Evolutionary conservation across 2,329 filamentous ascomycete genomes (phyloP).

Genomic region (Cordyceps farinosa): DNA sequence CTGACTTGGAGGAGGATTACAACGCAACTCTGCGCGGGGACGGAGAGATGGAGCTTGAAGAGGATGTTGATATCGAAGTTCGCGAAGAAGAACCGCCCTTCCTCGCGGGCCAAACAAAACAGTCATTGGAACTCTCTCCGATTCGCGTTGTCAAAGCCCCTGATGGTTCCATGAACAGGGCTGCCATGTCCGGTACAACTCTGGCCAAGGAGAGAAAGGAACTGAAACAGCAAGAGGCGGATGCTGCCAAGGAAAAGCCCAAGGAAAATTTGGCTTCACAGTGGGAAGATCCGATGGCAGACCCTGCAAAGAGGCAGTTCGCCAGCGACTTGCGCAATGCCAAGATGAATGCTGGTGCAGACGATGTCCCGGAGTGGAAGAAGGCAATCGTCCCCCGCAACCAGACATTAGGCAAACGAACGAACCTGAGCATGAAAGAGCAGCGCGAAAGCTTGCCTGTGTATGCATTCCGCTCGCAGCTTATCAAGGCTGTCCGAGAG

Average conservation of each 20-base stretch:
- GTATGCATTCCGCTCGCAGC: conserved; percentile 78
- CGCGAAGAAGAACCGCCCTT: conserved; percentile 96
- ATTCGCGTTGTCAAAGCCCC: conserved; percentile 97
- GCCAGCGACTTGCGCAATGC: conserved; percentile 77
- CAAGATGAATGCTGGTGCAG: conserved; percentile 56
- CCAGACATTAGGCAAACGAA: conserved; percentile 78
- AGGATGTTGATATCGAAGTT: conserved; percentile 96
- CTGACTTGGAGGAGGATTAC: conserved; percentile 91
- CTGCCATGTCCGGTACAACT: conserved; percentile 88
- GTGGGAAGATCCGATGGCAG: conserved; percentile 96
- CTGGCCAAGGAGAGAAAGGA: conserved; percentile 89
- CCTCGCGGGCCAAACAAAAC: conserved; percentile 91
- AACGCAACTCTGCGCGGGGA: conserved; percentile 83
- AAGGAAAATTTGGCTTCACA: conserved; percentile 83
- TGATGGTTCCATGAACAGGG: conserved; percentile 94
- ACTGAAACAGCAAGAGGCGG: conserved; percentile 79
- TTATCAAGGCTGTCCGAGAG: conserved; percentile 80
- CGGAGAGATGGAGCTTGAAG: conserved; percentile 84
- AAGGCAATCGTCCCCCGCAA: conserved; percentile 75
- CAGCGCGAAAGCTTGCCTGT: conserved; percentile 89
- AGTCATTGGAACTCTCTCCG: conserved; percentile 88
- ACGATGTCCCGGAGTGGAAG: conserved; percentile 89
- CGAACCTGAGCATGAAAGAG: conserved; percentile 88
- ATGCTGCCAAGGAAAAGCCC: conserved; percentile 68
- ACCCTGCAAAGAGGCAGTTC: conserved; percentile 80